Base-by-base conservation (phyloP, 768 basidiomycete genomes). In the Lentinula aciculospora region DNA sequence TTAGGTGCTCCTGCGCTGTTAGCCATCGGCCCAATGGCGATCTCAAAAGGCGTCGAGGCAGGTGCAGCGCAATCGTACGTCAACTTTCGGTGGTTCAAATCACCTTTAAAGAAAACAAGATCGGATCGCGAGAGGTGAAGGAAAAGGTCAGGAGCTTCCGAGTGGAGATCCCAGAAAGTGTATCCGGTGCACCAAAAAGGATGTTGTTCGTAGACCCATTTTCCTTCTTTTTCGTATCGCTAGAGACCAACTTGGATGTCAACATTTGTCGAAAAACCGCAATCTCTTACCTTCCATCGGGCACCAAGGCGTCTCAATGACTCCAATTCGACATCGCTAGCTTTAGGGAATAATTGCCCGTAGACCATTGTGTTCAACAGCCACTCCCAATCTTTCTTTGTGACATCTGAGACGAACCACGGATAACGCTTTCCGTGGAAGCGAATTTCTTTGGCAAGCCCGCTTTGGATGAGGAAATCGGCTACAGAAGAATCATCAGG, bases 391-490 rank as follows among this genome's bases (percentile, higher is more conserved):
- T 98, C 95, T 68, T 91, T 89, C 69, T 81, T 86, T 37, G 94
- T 98, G 49, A 96, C 80, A 68, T 97, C 95, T 12, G 89, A 92
- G 31, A 94, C 92, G 23, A 95, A 95, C 94, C 94, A 96, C 3
- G 95, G 84, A 65, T 91, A 92, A 39, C 93, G 88, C 74, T 97
- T 98, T 49, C 95, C 95, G 69, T 98, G 95, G 84, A 98, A 96
- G 61, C 84, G 84, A 58, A 98, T 78, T 72, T 93, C 80, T 42
- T 72, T 85, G 32, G 92, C 93, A 28, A 92, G 82, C 1, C 94
- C 94, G 61, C 84, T 88, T 70, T 96, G 94, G 60, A 97, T 79
- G 57, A 98, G 81, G 76, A 92, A 98, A 73, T 98, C 95, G 73
- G 95, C 95, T 81, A 48, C 39, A 32, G 13, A 36, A 54, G 34